Base-by-base conservation (phyloP, 768 basidiomycete genomes). In the Pleurotus pulmonarius region DNA sequence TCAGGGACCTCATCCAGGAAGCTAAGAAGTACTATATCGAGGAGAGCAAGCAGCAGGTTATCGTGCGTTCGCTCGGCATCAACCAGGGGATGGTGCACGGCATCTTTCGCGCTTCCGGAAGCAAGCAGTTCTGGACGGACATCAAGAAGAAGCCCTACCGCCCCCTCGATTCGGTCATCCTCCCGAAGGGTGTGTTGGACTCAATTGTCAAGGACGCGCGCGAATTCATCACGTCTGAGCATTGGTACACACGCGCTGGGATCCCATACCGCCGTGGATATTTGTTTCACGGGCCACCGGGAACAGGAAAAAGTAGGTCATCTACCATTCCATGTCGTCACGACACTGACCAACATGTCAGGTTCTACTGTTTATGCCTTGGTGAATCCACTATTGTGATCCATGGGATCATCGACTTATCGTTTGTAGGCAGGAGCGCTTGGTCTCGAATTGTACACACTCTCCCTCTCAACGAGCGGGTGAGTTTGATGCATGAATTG, bases 381-480 rank as follows among this genome's bases (percentile, higher is more conserved):
- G 22, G 77, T 76, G 64, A 58, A 69, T 43, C 5, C 22, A n/a
- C n/a, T 34, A 0, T 25, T 38, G n/a, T 8, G 9, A 43, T n/a
- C 39, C 5, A n/a, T 1, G n/a, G 4, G 40, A 48, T 47, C 13
- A 8, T 6, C 16, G 11, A n/a, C 9, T 25, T 7, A 29, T 2
- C 3, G 52, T 57, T 29, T 56, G 6, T 40, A 75, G 74, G 78
- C 78, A 5, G 78, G 79, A 6, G 89, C 90, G 65, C 75, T 95
- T 8, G 83, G 85, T 3, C 77, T 96, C n/a, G 91, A 94, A 69
- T 92, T 96, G 55, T 94, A 91, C 63, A 71, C 80, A 1, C 62
- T 86, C n/a, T 82, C 82, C 0, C 69, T 85, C 0, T 73, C 81
- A 0, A 74, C 80, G 11, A 65, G 68, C 26, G n/a, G 37, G 48